Conservation (phyloP, 2,329 filamentous ascomycete genomes). For the Monosporascus sp. region DNA sequence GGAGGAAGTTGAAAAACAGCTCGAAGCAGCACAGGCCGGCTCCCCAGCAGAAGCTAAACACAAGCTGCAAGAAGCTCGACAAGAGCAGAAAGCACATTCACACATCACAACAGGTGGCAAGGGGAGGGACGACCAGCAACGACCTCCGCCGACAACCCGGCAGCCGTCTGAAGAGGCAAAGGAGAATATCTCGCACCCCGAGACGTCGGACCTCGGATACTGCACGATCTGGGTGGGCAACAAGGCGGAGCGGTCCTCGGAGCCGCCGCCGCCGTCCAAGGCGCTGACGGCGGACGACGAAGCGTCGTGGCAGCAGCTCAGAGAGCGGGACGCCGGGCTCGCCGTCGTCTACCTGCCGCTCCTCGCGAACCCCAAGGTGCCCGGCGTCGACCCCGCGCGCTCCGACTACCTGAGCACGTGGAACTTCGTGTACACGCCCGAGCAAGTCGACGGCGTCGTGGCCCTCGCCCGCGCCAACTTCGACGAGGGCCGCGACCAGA, state of each 20-base stretch:
- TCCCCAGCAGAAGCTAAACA: conserved; percentile 54
- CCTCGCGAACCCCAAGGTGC: conserved; percentile 72
- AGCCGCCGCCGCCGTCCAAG: conserved; percentile 45
- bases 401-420: conserved; percentile 90
- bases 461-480: conserved; percentile 82
- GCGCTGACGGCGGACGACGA: conserved; percentile 54
- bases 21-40: conserved; percentile 62
- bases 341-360: conserved; percentile 89
- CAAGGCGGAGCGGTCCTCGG: conserved; percentile 63
- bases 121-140: conserved; percentile 11
- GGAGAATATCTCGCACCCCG: conserved; percentile 37
- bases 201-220: conserved; percentile 67
- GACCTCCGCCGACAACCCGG: conserved; percentile 11
- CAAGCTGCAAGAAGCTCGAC: conserved; percentile 58
- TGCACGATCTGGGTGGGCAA: conserved; percentile 95
- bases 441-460: conserved; percentile 83
- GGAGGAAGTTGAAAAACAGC: conserved; percentile 55
- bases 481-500: conserved; percentile 71
- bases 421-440: conserved; percentile 95
- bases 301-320: conserved; percentile 56
- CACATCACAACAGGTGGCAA: conserved; percentile 21
- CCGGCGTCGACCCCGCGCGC: conserved; percentile 74
- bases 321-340: conserved; percentile 75
- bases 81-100: conserved; percentile 30
- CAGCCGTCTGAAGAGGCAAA: conserved; percentile 27